Conservation (phyloP, 2,329 filamentous ascomycete genomes). For the Curvularia verruculosa region DNA sequence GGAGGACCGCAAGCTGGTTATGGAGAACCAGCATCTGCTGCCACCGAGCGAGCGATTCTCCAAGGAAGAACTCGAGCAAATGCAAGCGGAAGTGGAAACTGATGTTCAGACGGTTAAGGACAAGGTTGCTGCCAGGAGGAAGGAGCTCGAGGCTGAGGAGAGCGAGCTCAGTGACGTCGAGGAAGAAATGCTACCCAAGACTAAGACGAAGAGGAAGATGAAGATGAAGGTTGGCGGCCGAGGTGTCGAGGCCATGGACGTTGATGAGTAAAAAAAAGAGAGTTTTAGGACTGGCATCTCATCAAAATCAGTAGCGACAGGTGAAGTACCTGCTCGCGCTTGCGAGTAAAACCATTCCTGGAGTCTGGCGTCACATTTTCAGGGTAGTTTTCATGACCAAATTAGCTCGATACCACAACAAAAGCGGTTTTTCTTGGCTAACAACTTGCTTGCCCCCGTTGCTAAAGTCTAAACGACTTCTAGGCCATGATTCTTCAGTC, state of each 20-base stretch:
- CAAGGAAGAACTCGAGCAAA: conserved; percentile 61
- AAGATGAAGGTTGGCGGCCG: conserved; percentile 52
- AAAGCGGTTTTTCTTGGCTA: conserved; percentile 16
- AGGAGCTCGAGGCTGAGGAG: conserved; percentile 66
- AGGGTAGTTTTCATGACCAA: conserved; percentile 28
- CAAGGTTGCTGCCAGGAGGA: conserved; percentile 63
- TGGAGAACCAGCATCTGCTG: conserved; percentile 90
- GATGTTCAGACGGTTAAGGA: conserved; percentile 54
- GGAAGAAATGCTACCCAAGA: conserved; percentile 44
- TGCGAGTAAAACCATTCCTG: conserved; percentile 11
- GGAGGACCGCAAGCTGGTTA: conserved; percentile 83
- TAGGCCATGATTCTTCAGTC: neutral
- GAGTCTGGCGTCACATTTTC: conserved; percentile 34
- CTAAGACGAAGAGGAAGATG: conserved; percentile 56
- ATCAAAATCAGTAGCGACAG: neutral
- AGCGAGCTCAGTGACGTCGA: conserved; percentile 49
- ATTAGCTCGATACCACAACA: conserved; percentile 37
- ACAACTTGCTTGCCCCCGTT: neutral
- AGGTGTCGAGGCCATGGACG: conserved; percentile 57
- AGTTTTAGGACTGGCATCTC: neutral
- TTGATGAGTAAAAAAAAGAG: conserved; percentile 44
- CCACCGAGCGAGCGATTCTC: conserved; percentile 60
- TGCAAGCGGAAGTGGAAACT: conserved; percentile 65
- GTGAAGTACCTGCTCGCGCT: neutral
- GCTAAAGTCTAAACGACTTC: neutral